phyloP scores from a whole-genome alignment of 192 early-diverging fungal genomes.

The Chytriomyces confervae region DNA sequence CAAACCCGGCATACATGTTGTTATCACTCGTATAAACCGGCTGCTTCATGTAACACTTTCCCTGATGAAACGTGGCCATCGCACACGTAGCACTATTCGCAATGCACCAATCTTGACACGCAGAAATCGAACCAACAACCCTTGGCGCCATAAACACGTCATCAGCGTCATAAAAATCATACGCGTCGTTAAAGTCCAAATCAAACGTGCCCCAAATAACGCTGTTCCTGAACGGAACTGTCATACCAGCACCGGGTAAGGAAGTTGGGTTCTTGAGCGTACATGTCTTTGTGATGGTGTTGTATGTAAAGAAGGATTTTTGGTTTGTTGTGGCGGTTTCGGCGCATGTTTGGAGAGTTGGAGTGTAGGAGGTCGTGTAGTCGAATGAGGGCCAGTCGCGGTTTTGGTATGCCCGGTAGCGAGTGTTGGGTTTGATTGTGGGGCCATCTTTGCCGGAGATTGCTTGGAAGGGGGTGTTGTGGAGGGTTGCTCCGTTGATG shows the following conservation, averaged over 20 bases:
- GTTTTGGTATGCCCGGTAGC: not conserved
- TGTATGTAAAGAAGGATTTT: not conserved
- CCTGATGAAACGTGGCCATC: not conserved
- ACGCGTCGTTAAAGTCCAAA: not conserved
- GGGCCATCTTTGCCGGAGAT: not conserved
- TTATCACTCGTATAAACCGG: not conserved
- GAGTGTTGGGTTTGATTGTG: not conserved
- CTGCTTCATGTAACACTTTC: not conserved
- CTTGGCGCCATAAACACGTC: not conserved
- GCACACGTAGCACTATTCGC: not conserved
- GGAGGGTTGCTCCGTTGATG: not conserved
- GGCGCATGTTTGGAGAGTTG: not conserved
- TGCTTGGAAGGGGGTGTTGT: not conserved
- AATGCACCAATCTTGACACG: not conserved
- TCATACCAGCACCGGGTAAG: not conserved
- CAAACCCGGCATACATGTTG: not conserved
- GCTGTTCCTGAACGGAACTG: not conserved
- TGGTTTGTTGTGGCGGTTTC: not conserved
- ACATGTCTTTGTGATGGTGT: not conserved
- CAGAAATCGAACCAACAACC: not conserved
- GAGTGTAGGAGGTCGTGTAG: not conserved
- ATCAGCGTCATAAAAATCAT: not conserved
- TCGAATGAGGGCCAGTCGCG: not conserved
- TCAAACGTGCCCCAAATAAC: not conserved
- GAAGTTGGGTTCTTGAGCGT: not conserved